A percentile compares a stretch with the other conserved stretches of the same genome.
phyloP scores from a whole-genome alignment of 176 grass and related monocot species.

The Juncus inflexus region DNA sequence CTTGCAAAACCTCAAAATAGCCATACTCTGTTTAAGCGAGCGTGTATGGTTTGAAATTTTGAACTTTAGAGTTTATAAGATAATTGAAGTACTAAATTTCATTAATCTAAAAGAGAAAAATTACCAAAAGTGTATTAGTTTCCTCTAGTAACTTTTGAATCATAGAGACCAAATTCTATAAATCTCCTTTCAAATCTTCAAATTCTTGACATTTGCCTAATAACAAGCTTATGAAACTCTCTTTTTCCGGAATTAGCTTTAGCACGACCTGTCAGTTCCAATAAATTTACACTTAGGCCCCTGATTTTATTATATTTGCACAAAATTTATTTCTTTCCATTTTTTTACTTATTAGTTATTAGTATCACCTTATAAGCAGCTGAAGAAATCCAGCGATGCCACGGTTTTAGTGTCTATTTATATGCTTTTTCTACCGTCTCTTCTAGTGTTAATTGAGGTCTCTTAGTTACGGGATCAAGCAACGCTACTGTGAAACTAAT shows the following conservation, averaged over 20 bases:
- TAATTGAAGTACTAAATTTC: no score
- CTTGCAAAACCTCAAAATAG: no score
- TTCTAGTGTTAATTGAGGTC: constrained; percentile 30
- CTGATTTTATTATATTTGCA: not conserved
- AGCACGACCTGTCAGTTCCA: constrained; percentile 48
- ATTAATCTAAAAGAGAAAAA: constrained; percentile 1
- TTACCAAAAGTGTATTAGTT: constrained; percentile 52
- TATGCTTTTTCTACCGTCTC: constrained; percentile 81
- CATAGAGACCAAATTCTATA: constrained; percentile 34
- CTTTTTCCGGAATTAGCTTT: constrained; percentile 65
- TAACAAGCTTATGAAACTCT: constrained; percentile 51
- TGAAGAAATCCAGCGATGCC: constrained; percentile 84
- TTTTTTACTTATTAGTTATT: not conserved
- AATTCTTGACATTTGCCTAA: constrained; percentile 43
- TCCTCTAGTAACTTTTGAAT: constrained; percentile 56
- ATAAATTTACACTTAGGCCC: not conserved
- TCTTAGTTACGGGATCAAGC: constrained; percentile 46
- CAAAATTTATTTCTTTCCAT: not conserved
- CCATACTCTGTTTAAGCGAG: no score
- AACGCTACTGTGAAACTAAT: constrained; percentile 59
- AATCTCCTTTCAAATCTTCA: constrained; percentile 54
- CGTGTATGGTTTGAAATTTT: no score
- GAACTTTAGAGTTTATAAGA: no score
- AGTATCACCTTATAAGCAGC: constrained; percentile 69
- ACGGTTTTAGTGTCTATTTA: constrained; percentile 49